Conservation (phyloP, 2,329 filamentous ascomycete species). For the Fusarium falciforme region DNA sequence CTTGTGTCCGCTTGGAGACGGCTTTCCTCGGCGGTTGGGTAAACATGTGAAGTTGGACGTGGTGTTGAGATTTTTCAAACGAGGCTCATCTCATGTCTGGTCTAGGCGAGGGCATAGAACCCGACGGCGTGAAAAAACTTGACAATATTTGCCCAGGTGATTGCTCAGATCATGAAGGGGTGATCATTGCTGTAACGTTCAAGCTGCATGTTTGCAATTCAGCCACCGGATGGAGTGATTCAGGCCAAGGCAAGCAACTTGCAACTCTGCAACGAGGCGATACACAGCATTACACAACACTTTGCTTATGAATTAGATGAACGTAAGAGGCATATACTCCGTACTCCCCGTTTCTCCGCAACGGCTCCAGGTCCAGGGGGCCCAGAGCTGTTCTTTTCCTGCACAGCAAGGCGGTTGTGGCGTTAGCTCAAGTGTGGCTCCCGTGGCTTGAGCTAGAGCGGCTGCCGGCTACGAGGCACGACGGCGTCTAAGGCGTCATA, state of each 20-base stretch:
- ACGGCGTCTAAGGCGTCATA: conserved; percentile 4
- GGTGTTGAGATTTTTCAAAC: conserved; percentile 2
- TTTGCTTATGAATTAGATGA: background rate
- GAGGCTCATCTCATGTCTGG: background rate
- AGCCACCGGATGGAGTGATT: conserved; percentile 22
- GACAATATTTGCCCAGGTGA: conserved; percentile 1
- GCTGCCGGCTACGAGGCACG: background rate
- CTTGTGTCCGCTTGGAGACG: conserved; percentile 13
- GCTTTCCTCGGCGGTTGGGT: conserved; percentile 4
- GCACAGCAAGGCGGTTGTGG: conserved; percentile 10
- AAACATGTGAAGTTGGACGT: background rate
- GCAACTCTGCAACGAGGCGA: background rate
- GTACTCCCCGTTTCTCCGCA: background rate
- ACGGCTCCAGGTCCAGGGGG: background rate
- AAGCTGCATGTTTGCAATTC: conserved; percentile 9
- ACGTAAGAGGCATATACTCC: background rate
- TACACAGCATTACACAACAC: background rate
- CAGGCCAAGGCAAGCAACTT: background rate
- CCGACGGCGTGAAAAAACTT: background rate
- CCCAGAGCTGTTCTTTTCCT: background rate
- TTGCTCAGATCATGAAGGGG: conserved; percentile 11
- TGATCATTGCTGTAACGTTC: background rate
- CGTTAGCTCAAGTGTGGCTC: conserved; percentile 12
- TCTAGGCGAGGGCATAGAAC: background rate
- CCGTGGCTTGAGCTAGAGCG: background rate